Conservation (phyloP, 2,329 filamentous ascomycete genomes). For the Berkeleyomyces rouxiae region DNA sequence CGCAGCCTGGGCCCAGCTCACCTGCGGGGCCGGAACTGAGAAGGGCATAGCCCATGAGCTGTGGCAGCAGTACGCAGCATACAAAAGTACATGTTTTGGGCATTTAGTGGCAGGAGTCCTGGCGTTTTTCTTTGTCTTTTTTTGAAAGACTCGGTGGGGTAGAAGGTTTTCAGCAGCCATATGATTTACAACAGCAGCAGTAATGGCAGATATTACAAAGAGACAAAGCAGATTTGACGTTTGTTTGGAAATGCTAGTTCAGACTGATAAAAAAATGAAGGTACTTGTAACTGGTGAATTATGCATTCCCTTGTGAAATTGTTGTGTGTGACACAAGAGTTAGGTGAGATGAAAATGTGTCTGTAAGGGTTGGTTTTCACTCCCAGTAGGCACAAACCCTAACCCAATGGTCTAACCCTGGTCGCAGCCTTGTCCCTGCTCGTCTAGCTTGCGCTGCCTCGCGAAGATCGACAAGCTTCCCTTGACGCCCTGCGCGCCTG, state of each 20-base stretch:
- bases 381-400: background rate
- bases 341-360: background rate
- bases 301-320: too few species aligned
- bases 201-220: too few species aligned
- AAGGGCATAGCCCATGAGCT: background rate
- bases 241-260: too few species aligned
- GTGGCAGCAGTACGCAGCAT: background rate
- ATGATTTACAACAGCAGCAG: too few species aligned
- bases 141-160: background rate
- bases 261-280: too few species aligned
- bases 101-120: background rate
- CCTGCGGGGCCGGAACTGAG: slow-evolving; percentile 24
- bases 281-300: too few species aligned
- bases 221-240: too few species aligned
- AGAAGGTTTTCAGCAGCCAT: too few species aligned
- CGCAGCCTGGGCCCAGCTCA: slow-evolving; percentile 62
- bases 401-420: background rate
- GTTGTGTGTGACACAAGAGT: too few species aligned
- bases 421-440: background rate
- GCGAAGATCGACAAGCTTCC: background rate
- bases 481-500: background rate
- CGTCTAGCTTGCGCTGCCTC: background rate
- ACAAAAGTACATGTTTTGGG: background rate
- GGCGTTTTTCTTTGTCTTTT: background rate
- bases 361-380: background rate